Percentiles rank a stretch among this genome's conserved stretches.
Conservation (phyloP, 495 filamentous ascomycete genomes). For the Hamigera avellanea region DNA sequence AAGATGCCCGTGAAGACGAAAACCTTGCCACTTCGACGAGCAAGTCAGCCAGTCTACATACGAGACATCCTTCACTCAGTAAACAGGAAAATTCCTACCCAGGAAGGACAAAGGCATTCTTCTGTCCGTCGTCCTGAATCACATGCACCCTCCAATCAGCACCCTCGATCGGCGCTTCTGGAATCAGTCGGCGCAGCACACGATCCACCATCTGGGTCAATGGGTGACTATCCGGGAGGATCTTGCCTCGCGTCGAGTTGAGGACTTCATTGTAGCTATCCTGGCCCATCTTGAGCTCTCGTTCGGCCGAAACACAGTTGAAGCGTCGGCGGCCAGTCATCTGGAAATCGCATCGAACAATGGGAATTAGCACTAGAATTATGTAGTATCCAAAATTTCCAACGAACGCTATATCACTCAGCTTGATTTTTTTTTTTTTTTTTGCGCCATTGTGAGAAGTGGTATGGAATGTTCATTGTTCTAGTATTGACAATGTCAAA, state of each 20-base stretch:
- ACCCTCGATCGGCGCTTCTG: conserved; percentile 48
- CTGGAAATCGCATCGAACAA: no score
- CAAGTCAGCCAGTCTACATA: no score
- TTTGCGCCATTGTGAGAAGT: no score
- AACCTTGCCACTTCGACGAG: conserved; percentile 82
- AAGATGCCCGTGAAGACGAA: conserved; percentile 85
- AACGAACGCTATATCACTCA: background rate
- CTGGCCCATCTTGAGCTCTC: conserved; percentile 41
- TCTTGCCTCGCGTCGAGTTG: conserved; percentile 27
- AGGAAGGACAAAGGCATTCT: conserved; percentile 85
- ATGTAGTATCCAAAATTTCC: no score
- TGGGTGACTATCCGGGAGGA: conserved; percentile 43
- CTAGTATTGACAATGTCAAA: no score
- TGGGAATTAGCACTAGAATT: no score
- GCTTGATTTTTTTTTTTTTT: no score
- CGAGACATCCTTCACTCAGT: no score
- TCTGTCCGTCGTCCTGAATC: conserved; percentile 50
- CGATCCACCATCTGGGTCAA: conserved; percentile 44
- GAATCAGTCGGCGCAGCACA: conserved; percentile 63
- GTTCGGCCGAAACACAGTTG: conserved; percentile 53
- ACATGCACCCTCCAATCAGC: conserved; percentile 77
- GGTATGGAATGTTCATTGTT: no score
- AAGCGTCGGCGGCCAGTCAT: conserved; percentile 70
- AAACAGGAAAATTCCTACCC: conserved; percentile 44
- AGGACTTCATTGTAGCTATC: conserved; percentile 41